Evolutionary conservation across 2,329 filamentous ascomycete species (phyloP).

Genomic region (Lecanicillium sp.): DNA sequence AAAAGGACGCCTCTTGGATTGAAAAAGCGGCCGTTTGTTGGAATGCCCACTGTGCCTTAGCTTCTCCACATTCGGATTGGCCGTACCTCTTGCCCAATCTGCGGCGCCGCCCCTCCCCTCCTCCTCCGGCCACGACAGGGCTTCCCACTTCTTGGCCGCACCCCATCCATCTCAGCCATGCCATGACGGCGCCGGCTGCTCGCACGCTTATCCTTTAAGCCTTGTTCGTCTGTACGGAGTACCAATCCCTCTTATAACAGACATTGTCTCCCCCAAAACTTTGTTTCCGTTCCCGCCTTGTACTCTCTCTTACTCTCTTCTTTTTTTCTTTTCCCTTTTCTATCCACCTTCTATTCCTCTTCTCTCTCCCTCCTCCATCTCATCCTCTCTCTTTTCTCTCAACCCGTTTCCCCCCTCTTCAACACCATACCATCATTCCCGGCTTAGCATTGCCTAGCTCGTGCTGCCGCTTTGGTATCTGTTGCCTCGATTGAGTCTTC

Average conservation of each 20-base stretch:
- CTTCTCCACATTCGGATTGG: too few species aligned
- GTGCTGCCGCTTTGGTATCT: not conserved
- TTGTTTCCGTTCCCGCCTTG: not conserved
- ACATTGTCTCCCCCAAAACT: not conserved
- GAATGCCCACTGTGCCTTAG: too few species aligned
- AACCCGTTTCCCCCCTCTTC: not conserved
- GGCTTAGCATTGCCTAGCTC: not conserved
- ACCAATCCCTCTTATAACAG: constrained; percentile 3
- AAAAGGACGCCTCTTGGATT: too few species aligned
- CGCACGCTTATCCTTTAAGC: too few species aligned
- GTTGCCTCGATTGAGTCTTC: not conserved
- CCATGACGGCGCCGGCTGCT: too few species aligned
- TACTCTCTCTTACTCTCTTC: constrained; percentile 1
- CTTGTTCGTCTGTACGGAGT: too few species aligned
- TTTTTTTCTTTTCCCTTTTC: not conserved
- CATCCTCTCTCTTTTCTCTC: not conserved
- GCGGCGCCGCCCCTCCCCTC: too few species aligned
- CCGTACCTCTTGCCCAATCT: too few species aligned
- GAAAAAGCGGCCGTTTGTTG: too few species aligned
- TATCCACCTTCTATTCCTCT: not conserved
- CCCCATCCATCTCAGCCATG: too few species aligned
- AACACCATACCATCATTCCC: constrained; percentile 6
- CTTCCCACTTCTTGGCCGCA: too few species aligned
- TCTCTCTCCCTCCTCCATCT: not conserved
- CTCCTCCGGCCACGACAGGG: too few species aligned